A percentile compares a stretch with the other conserved stretches of the same genome.
phyloP scores from a whole-genome alignment of 345 rosid species.

The Eucalyptus pumila region DNA sequence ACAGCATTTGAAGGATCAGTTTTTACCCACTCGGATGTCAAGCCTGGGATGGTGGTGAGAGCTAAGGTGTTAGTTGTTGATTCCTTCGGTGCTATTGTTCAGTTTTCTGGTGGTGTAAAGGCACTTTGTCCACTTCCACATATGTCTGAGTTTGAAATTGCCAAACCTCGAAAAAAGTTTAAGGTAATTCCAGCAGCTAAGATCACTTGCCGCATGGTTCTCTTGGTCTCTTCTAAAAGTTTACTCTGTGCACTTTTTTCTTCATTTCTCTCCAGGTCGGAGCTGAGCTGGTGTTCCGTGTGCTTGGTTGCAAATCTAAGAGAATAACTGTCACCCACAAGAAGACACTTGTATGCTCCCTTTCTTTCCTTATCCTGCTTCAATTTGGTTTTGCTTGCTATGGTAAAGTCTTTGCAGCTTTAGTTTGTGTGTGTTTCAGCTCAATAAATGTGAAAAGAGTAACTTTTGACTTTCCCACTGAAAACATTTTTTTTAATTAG shows the following conservation, averaged over 20 bases:
- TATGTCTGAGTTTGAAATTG: conserved; percentile 94
- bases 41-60: conserved; percentile 90
- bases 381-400: background rate
- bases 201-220: background rate
- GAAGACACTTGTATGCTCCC: conserved; percentile 74
- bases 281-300: conserved; percentile 78
- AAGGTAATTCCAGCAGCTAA: conserved; percentile 28
- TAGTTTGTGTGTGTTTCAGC: background rate
- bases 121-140: conserved; percentile 92
- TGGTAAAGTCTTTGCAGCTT: background rate
- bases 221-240: background rate
- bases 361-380: background rate
- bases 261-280: conserved; percentile 50
- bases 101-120: conserved; percentile 92
- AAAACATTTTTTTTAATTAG: background rate
- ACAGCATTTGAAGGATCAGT: conserved; percentile 93
- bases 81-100: conserved; percentile 88
- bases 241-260: background rate
- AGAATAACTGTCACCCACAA: conserved; percentile 92
- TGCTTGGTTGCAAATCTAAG: conserved; percentile 94
- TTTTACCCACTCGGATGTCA: conserved; percentile 88
- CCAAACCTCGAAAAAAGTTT: conserved; percentile 78
- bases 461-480: background rate
- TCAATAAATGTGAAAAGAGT: background rate
- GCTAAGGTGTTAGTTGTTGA: conserved; percentile 72